phyloP scores from a whole-genome alignment of 495 filamentous ascomycete genomes.

The Neurospora tetraspora region DNA sequence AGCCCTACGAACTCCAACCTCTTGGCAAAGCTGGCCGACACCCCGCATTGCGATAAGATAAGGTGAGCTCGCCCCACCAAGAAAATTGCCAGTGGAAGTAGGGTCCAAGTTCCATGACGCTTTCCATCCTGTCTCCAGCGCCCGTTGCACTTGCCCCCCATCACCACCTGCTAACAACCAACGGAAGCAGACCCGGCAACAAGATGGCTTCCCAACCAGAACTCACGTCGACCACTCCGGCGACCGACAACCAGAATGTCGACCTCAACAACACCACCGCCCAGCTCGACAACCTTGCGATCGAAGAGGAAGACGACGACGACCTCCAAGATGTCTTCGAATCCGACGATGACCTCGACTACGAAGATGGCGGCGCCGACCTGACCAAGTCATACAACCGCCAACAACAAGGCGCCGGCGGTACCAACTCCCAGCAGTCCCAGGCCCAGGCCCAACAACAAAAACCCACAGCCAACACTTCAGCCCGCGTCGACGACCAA shows the following conservation, averaged over 20 bases:
- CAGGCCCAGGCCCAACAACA: constrained; percentile 19
- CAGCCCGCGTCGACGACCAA: constrained; percentile 75
- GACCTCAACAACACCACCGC: constrained; percentile 27
- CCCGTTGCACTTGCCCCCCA: not conserved
- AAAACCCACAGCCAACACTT: constrained; percentile 72
- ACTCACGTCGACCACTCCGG: constrained; percentile 5
- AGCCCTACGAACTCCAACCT: not conserved
- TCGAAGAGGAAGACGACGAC: constrained; percentile 28
- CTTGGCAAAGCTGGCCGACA: not conserved
- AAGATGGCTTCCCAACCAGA: constrained; percentile 5
- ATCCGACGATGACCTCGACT: constrained; percentile 46
- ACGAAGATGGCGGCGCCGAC: constrained; percentile 56
- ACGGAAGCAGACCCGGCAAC: not conserved
- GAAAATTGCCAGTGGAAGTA: not conserved
- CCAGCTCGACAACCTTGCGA: not conserved
- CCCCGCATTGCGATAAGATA: constrained; percentile 17
- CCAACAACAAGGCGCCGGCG: constrained; percentile 42
- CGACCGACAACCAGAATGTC: constrained; percentile 22
- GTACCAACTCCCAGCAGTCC: constrained; percentile 13
- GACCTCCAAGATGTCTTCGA: constrained; percentile 43
- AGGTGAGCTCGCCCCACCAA: not conserved
- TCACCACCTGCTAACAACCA: not conserved
- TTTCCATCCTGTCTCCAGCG: not conserved
- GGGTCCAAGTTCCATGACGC: not conserved
- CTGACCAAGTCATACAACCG: constrained; percentile 89